Evolutionary conservation across 2,329 filamentous ascomycete species (phyloP).

Genomic region (Fusarium sp.): DNA sequence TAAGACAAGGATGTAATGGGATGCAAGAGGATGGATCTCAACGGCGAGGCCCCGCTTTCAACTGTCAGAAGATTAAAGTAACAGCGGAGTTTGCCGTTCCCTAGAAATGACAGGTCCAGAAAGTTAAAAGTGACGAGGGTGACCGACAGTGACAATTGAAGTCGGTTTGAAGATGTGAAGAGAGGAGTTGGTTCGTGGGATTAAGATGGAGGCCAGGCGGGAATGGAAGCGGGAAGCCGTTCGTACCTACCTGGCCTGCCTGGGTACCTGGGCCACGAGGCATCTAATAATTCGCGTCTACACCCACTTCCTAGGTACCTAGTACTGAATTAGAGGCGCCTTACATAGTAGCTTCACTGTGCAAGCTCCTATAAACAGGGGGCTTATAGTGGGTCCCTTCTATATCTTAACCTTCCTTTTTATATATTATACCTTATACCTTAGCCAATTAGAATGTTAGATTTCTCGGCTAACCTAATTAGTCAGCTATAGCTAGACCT

Average conservation of each 20-base stretch:
- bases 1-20: conserved; percentile 8
- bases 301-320: too few species aligned
- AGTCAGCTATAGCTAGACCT: too few species aligned
- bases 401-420: too few species aligned
- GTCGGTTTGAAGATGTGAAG: neutral
- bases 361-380: too few species aligned
- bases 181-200: conserved; percentile 20
- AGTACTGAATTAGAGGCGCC: conserved; percentile 11
- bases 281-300: neutral
- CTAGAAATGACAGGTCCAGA: neutral
- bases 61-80: conserved; percentile 23
- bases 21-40: conserved; percentile 28
- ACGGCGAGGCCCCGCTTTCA: conserved; percentile 24
- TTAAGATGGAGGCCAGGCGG: conserved; percentile 6
- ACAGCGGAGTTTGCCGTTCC: conserved; percentile 10
- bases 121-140: neutral
- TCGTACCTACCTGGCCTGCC: too few species aligned
- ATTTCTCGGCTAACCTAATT: too few species aligned
- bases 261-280: neutral
- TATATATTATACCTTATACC: too few species aligned
- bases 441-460: too few species aligned
- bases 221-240: conserved; percentile 28
- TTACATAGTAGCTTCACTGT: too few species aligned
- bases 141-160: neutral
- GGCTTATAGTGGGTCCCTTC: too few species aligned